Percentiles rank a stretch among this genome's conserved stretches.
Evolutionary conservation across 345 rosid species (phyloP).

Genomic region (Microthlaspi erraticum): DNA sequence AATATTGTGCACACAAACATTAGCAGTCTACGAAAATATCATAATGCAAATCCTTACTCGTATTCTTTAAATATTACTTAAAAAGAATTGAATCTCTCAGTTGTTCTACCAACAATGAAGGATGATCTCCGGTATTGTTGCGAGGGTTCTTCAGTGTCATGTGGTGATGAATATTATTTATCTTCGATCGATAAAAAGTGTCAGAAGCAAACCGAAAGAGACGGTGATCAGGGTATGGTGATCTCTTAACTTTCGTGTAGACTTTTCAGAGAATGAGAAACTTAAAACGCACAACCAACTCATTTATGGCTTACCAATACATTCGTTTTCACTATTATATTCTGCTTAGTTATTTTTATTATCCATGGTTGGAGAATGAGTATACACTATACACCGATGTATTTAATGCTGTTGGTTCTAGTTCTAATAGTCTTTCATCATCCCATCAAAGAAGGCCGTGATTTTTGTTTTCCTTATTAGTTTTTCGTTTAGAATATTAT

Average conservation of each 20-base stretch:
- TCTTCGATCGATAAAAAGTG: slow-evolving; percentile 31
- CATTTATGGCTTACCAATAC: slow-evolving; percentile 35
- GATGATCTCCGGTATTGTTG: slow-evolving; percentile 33
- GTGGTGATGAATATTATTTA: slow-evolving; percentile 7
- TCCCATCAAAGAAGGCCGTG: background rate
- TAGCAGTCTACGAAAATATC: no score
- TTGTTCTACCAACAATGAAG: background rate
- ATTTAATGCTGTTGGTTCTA: slow-evolving; percentile 18
- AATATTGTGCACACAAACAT: no score
- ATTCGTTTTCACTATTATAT: slow-evolving; percentile 20
- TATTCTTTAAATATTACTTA: no score
- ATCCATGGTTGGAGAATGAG: slow-evolving; percentile 18
- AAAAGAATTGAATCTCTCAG: no score
- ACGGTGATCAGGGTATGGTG: background rate
- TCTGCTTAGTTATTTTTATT: background rate
- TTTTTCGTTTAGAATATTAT: background rate
- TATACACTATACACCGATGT: slow-evolving; percentile 11
- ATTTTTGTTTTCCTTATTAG: background rate
- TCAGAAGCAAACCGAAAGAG: slow-evolving; percentile 26
- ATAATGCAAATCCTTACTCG: no score
- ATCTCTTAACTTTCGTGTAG: slow-evolving; percentile 34
- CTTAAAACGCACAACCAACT: slow-evolving; percentile 34
- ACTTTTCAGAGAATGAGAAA: slow-evolving; percentile 35
- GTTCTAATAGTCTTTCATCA: slow-evolving; percentile 5
- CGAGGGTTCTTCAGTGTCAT: slow-evolving; percentile 27